Base-by-base conservation (phyloP, 768 basidiomycete species). In the Boletus vinaceobasis region DNA sequence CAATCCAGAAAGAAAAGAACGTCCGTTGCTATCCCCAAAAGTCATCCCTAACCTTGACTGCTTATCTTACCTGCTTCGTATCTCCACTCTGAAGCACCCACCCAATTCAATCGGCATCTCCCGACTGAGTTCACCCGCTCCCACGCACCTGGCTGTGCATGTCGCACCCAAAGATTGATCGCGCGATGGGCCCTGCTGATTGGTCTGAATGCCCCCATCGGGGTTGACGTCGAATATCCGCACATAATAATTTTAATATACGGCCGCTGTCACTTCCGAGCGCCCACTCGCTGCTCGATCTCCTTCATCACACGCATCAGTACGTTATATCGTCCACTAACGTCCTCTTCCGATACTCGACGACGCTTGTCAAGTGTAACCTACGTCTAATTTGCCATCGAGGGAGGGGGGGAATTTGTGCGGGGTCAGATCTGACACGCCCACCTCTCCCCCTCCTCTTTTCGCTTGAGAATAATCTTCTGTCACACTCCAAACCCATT, bases 61-160 rank as follows among this genome's bases (percentile, higher is more conserved):
- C 21, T 45, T 31, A 43, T 56, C 57, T 44, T 47, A 40, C 38
- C 49, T n/a, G 56, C 54, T 36, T 53, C 56, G 44, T 66, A 65
- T 68, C 66, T 60, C 66, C 63, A 60, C 62, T 57, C 26, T 54
- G 31, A 43, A 31, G 29, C 40, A 26, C 43, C 59, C 59, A 55
- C 57, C 7, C 60, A 45, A 68, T 71, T 71, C 63, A 71, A 37
- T 71, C 68, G 68, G 68, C 46, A 56, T 49, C 2, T 37, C 10
- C 68, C 68, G 67, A 23, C 40, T 47, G 37, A 31, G 1, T 10
- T 2, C 27, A 1, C 1, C n/a, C 31, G 29, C 52, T 71, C 67
- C 51, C 67, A 71, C 69, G 69, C 49, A 42, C 17, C 48, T 56
- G 67, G 67, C 67, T 66, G 61, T 68, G 62, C 59, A 39, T 44